These are phyloP conservation scores for Stenogyne calaminthoides DNA, from an alignment of 305 asterid genomes.

Conservation along the genomic window DNA sequence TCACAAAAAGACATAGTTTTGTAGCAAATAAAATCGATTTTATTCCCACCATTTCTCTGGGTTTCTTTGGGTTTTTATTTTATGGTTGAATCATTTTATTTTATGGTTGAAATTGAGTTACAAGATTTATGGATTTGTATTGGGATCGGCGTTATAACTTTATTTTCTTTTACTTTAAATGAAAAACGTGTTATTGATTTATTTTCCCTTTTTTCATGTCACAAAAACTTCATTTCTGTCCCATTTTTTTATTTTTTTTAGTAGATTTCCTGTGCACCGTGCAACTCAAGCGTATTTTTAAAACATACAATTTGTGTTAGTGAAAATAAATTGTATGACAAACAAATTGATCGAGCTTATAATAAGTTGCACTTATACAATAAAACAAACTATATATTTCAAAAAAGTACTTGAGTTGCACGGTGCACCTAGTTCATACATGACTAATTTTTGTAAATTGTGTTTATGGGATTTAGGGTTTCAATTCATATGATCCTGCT, in stretches of 20 bases:
- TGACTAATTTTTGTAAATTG: too few species aligned
- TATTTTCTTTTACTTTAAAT: neutral
- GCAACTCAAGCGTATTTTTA: too few species aligned
- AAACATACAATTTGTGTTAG: too few species aligned
- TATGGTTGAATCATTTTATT: neutral
- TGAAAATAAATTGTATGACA: too few species aligned
- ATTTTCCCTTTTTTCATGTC: neutral
- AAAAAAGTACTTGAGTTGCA: too few species aligned
- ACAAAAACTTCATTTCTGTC: neutral
- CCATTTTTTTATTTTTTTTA: too few species aligned
- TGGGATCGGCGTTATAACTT: neutral
- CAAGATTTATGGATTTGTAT: neutral
- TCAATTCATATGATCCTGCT: neutral
- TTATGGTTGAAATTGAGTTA: neutral
- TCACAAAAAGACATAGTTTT: neutral
- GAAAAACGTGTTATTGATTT: neutral
- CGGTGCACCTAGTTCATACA: too few species aligned
- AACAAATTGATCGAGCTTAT: too few species aligned
- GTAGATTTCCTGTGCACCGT: too few species aligned
- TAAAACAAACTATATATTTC: too few species aligned
- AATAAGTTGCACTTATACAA: too few species aligned
- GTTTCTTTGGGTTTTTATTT: neutral
- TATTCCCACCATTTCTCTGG: neutral
- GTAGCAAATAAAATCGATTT: neutral
- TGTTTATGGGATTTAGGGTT: neutral